Percentiles rank a stretch among this genome's conserved stretches.
These are phyloP conservation scores for Camelina sativa DNA, from an alignment of 345 rosid genomes.

Conservation along the genomic window DNA sequence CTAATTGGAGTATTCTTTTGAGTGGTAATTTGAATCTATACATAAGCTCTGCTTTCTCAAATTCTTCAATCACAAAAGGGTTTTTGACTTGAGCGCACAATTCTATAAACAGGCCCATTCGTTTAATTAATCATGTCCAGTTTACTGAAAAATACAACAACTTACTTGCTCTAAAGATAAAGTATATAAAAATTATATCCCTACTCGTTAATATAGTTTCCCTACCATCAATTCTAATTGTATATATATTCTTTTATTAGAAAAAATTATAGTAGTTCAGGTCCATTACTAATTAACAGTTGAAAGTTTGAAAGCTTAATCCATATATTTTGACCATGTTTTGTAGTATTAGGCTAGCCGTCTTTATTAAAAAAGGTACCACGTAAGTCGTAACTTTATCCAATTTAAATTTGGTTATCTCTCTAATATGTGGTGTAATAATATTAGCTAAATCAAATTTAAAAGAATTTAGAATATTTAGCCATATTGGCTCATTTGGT, in stretches of 20 bases:
- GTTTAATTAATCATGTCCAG: too few species aligned
- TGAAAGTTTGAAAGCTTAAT: conserved; percentile 8
- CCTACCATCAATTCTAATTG: too few species aligned
- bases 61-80: too few species aligned
- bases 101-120: too few species aligned
- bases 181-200: too few species aligned
- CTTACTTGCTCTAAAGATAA: too few species aligned
- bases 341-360: background rate
- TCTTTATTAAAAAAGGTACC: background rate
- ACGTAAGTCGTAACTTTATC: background rate
- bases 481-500: background rate
- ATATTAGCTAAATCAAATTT: conserved; percentile 1
- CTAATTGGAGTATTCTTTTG: background rate
- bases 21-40: background rate
- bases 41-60: too few species aligned
- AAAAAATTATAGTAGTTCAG: background rate
- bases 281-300: background rate
- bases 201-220: too few species aligned
- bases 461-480: conserved; percentile 1
- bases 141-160: too few species aligned
- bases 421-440: background rate
- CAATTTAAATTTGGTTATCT: background rate
- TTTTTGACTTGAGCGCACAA: too few species aligned
- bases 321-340: conserved; percentile 7
- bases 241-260: too few species aligned